A percentile compares a stretch with the other conserved stretches of the same genome.
Conservation (phyloP, 106 monocot species). For the Dioscorea dumetorum region DNA sequence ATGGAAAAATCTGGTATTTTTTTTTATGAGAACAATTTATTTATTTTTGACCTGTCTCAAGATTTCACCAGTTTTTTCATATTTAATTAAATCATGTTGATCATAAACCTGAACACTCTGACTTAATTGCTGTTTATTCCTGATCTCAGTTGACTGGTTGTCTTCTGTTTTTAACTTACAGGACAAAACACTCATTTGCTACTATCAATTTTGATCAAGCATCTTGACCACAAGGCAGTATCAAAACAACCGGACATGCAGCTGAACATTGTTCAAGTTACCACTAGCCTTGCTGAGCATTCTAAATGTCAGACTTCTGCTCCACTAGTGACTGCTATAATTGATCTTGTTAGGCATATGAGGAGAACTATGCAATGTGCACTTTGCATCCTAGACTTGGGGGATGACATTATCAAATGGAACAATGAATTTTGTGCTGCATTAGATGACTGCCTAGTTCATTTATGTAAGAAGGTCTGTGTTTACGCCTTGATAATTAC, state of each 20-base stretch:
- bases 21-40: neutral
- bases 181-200: conserved; percentile 74
- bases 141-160: too few species aligned
- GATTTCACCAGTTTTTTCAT: neutral
- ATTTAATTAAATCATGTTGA: too few species aligned
- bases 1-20: conserved; percentile 70
- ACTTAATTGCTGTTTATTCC: too few species aligned
- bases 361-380: conserved; percentile 56
- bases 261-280: conserved; percentile 65
- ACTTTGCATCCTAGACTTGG: conserved; percentile 16
- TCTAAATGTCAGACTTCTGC: conserved; percentile 52
- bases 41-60: neutral
- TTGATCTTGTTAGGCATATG: conserved; percentile 73
- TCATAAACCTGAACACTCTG: too few species aligned
- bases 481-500: too few species aligned
- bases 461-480: conserved; percentile 74
- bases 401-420: conserved; percentile 42
- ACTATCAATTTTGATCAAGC: conserved; percentile 76
- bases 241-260: conserved; percentile 64
- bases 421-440: conserved; percentile 46
- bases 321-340: conserved; percentile 57
- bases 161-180: conserved; percentile 11
- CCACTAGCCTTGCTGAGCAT: conserved; percentile 48
- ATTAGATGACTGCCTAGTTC: conserved; percentile 69
- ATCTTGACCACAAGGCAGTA: conserved; percentile 81